Conservation (phyloP, 1,284 basidiomycete genomes). For the Pascua sp. region DNA sequence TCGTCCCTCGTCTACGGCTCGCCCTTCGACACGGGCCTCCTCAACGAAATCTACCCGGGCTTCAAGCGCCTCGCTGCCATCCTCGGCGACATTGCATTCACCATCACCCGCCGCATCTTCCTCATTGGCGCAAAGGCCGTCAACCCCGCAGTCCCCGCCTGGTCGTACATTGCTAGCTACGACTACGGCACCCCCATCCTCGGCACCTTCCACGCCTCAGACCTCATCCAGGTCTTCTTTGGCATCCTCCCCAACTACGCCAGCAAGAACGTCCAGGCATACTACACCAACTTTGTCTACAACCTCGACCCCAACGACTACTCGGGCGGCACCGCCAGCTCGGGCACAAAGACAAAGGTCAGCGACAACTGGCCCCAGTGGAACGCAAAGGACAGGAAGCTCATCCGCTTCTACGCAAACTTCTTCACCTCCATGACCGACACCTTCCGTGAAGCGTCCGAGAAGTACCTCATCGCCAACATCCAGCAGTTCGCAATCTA, state of each 20-base stretch:
- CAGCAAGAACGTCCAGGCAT: constrained; percentile 10
- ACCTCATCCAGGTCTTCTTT: constrained; percentile 20
- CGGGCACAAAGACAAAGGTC: constrained; percentile 6
- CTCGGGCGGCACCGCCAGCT: constrained; percentile 8
- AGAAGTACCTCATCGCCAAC: constrained; percentile 1
- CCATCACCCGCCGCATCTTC: constrained; percentile 16
- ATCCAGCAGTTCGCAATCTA: background rate
- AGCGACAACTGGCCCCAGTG: constrained; percentile 13
- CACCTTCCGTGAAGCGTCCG: constrained; percentile 8
- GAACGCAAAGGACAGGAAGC: background rate
- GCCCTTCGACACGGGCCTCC: constrained; percentile 12
- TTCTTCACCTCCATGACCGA: constrained; percentile 9
- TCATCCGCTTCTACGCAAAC: constrained; percentile 11
- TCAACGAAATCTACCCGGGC: constrained; percentile 19
- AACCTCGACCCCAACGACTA: constrained; percentile 20
- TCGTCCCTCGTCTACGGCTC: constrained; percentile 21
- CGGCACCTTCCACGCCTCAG: constrained; percentile 16
- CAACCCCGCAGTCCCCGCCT: constrained; percentile 16
- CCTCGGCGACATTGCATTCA: constrained; percentile 15
- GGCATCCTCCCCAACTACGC: constrained; percentile 19
- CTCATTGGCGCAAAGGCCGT: background rate
- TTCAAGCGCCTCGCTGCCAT: constrained; percentile 20
- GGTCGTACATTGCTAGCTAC: constrained; percentile 21
- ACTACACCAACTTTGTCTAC: constrained; percentile 23
- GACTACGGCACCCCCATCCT: constrained; percentile 14